Percentiles rank a stretch among this genome's conserved stretches.
Conservation (phyloP, 768 basidiomycete genomes). For the Boletus edulis region DNA sequence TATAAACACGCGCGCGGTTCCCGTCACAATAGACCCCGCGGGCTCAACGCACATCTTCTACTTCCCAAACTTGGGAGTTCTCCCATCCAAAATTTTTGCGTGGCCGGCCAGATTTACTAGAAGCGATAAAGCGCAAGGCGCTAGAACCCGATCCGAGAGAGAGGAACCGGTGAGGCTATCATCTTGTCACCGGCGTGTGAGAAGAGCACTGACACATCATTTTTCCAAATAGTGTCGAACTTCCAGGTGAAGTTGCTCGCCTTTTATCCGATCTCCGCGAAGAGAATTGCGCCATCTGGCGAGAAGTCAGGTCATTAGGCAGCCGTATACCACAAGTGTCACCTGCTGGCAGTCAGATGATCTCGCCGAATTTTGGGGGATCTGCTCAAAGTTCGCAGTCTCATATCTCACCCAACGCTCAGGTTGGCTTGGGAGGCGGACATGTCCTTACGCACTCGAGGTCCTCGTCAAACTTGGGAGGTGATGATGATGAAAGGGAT, state of each 20-base stretch:
- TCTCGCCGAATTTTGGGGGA: slow-evolving; percentile 7
- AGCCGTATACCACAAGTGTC: slow-evolving; percentile 22
- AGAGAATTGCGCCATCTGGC: slow-evolving; percentile 63
- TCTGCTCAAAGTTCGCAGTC: slow-evolving; percentile 9
- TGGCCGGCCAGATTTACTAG: slow-evolving; percentile 74
- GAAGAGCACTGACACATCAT: background rate
- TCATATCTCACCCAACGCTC: slow-evolving; percentile 6
- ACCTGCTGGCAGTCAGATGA: background rate
- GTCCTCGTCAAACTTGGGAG: slow-evolving; percentile 27
- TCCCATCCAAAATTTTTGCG: slow-evolving; percentile 85
- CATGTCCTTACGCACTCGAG: slow-evolving; percentile 24
- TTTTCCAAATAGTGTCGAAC: slow-evolving; percentile 61
- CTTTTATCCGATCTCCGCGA: slow-evolving; percentile 63
- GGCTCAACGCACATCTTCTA: slow-evolving; percentile 75
- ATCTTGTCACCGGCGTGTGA: background rate
- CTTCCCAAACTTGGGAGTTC: slow-evolving; percentile 87
- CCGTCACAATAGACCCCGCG: slow-evolving; percentile 60
- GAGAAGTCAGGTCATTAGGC: slow-evolving; percentile 24
- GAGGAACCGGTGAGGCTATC: slow-evolving; percentile 23
- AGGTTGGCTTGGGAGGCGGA: slow-evolving; percentile 11
- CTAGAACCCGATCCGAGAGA: slow-evolving; percentile 72
- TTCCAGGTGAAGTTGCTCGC: slow-evolving; percentile 69
- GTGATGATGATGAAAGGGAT: slow-evolving; percentile 26
- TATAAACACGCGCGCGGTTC: background rate
- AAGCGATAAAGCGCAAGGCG: slow-evolving; percentile 85